A percentile compares a stretch with the other conserved stretches of the same genome.
Evolutionary conservation across 495 filamentous ascomycete genomes (phyloP).

Genomic region (Podospora sp.): DNA sequence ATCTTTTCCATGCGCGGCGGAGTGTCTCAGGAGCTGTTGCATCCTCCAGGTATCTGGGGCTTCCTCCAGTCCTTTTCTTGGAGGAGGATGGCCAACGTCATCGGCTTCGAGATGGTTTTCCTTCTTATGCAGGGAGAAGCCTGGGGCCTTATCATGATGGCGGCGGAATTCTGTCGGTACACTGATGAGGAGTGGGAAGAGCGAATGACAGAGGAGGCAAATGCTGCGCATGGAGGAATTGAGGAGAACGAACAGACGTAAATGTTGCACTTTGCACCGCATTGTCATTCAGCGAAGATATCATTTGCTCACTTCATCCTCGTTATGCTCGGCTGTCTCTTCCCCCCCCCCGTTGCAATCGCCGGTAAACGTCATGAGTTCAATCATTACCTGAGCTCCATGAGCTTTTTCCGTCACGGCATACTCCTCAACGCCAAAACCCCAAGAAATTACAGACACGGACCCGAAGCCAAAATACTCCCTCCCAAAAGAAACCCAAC

Average conservation of each 20-base stretch:
- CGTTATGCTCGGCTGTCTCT: no score
- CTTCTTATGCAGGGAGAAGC: slow-evolving; percentile 36
- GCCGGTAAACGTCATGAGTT: no score
- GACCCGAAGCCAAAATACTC: no score
- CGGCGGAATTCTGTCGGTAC: slow-evolving; percentile 34
- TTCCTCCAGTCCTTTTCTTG: slow-evolving; percentile 25
- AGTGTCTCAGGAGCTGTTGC: slow-evolving; percentile 26
- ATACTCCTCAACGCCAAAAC: background rate
- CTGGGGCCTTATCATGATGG: slow-evolving; percentile 36
- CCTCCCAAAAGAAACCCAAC: background rate
- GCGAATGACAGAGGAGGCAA: slow-evolving; percentile 4
- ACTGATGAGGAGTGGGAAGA: slow-evolving; percentile 46
- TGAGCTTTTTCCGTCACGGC: no score
- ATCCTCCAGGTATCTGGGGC: slow-evolving; percentile 14
- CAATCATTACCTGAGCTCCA: no score
- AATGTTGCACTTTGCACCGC: background rate
- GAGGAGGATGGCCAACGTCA: slow-evolving; percentile 36
- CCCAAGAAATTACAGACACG: background rate
- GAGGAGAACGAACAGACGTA: background rate
- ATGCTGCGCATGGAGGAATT: background rate
- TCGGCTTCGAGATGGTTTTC: slow-evolving; percentile 38
- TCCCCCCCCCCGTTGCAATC: no score
- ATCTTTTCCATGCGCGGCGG: slow-evolving; percentile 27
- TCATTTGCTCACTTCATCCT: background rate
- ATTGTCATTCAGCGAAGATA: background rate